These are phyloP conservation scores for Chloropicon primus DNA, from an alignment of 139 green algal genomes.

Conservation along the genomic window DNA sequence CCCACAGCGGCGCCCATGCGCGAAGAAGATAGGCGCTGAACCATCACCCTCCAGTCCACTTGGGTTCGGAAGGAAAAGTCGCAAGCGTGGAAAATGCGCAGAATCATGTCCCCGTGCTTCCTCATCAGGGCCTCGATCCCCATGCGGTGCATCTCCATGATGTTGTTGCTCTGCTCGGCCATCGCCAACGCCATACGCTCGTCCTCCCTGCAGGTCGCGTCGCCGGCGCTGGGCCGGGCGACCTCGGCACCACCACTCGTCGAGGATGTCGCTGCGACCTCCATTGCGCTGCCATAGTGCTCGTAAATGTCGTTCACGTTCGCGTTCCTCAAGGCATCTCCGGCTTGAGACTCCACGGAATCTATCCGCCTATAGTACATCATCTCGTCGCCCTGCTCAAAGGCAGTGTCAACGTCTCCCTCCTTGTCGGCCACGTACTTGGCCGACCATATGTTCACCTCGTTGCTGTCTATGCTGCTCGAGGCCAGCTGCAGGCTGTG, in stretches of 20 bases:
- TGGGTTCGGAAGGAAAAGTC: background rate
- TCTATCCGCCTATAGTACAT: background rate
- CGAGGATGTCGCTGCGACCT: background rate
- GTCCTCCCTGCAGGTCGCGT: too few relatives aligned
- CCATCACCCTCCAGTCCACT: background rate
- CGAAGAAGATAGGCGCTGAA: background rate
- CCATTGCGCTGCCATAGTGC: background rate
- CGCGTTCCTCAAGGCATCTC: too few relatives aligned
- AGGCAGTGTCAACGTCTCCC: background rate
- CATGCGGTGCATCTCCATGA: background rate
- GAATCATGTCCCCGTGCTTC: background rate
- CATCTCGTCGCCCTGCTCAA: background rate
- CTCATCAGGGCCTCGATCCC: background rate
- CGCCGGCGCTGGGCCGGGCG: too few relatives aligned
- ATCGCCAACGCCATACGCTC: background rate
- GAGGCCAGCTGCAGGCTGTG: background rate
- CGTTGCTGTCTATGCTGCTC: conserved; percentile 4
- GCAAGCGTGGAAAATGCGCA: background rate
- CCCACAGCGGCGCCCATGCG: background rate
- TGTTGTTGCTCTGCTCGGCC: background rate
- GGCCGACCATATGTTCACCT: background rate
- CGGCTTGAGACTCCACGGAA: background rate
- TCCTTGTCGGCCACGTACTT: background rate
- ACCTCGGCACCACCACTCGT: too few relatives aligned
- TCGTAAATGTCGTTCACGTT: background rate